Evolutionary conservation across 2,329 filamentous ascomycete species (phyloP), one percentile per base, ranked within the genome.

Genomic region (Trichoderma breve): DNA sequence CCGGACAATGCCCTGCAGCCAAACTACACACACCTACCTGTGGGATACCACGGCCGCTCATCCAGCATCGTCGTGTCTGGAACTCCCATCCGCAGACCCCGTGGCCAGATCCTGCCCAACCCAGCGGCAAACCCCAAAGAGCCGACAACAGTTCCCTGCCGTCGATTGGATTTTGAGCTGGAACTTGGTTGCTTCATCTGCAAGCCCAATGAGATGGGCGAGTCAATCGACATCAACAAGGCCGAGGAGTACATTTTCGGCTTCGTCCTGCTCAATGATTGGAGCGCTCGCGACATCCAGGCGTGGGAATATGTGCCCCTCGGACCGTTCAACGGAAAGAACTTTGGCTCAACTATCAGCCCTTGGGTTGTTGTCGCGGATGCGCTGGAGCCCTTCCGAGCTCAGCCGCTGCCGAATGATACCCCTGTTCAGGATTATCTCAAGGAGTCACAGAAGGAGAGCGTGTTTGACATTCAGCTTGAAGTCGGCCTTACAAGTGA

Each of bases 11-110:
- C 92, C 0, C 84, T 96, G 24, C 91, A 95, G 80, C 91, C 92
- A 11, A 95, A 95, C 79, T 96, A 95, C 80, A 92, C 88, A 64
- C 91, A 95, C 75, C 84, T 96, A 0, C 93, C 93, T 0, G 92
- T 95, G 3, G 93, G 90, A 1, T 96, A 96, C 76, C 93, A 96
- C 79, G 92, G 93, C 4, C 89, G 93, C 73, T 91, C 92, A 3
- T 93, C 91, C 15, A 93, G 91, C 5, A 87, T 95, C 9, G 91
- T 95, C 1, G 83, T 92, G 3, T 94, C 92, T 0, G 92, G 92
- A 7, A 94, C 93, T 0, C 87, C 89, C 0, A 89, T 96, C 72
- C 86, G 87, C 24, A 86, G 93, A 26, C 93, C 93, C 0, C 89
- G 90, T 74, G 93, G 93, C 1, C 93, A 95, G 79, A 90, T 94